A percentile compares a stretch with the other conserved stretches of the same genome.
These are phyloP conservation scores for Colletotrichum sp. DNA, from an alignment of 2,329 filamentous ascomycete genomes.

Conservation along the genomic window DNA sequence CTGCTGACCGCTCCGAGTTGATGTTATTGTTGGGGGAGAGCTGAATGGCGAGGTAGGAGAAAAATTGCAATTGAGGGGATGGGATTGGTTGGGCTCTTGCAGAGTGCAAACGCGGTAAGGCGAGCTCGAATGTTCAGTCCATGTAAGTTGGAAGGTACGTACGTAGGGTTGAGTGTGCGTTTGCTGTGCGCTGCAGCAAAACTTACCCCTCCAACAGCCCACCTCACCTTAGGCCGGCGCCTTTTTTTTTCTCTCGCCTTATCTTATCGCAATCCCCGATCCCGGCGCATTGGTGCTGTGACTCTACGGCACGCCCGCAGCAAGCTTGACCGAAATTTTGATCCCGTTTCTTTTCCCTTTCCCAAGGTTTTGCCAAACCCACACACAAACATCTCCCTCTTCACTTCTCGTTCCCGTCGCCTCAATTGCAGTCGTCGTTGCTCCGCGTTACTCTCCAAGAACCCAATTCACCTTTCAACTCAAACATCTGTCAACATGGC, in stretches of 20 bases:
- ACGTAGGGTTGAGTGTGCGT: not conserved
- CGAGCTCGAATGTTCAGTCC: not conserved
- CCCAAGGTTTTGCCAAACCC: not conserved
- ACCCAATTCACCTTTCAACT: not conserved
- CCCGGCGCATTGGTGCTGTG: not conserved
- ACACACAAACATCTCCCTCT: not conserved
- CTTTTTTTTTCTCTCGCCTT: not conserved
- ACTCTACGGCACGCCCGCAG: not conserved
- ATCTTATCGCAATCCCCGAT: not conserved
- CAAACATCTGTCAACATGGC: not conserved
- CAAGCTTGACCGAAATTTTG: not conserved
- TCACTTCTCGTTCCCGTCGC: not conserved
- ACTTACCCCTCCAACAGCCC: not conserved
- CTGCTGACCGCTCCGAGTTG: not conserved
- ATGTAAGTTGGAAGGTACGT: not conserved
- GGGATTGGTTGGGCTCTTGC: not conserved
- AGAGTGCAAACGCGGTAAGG: not conserved
- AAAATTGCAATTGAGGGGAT: not conserved
- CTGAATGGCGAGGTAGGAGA: not conserved
- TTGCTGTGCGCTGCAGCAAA: not conserved
- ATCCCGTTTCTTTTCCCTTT: not conserved
- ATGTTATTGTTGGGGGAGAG: not conserved
- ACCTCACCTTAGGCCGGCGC: not conserved
- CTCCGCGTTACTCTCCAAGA: not conserved
- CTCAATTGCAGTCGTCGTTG: not conserved